These are phyloP conservation scores for Arthrobotrys megalospora DNA, from an alignment of 2,329 filamentous ascomycete species.

Conservation along the genomic window DNA sequence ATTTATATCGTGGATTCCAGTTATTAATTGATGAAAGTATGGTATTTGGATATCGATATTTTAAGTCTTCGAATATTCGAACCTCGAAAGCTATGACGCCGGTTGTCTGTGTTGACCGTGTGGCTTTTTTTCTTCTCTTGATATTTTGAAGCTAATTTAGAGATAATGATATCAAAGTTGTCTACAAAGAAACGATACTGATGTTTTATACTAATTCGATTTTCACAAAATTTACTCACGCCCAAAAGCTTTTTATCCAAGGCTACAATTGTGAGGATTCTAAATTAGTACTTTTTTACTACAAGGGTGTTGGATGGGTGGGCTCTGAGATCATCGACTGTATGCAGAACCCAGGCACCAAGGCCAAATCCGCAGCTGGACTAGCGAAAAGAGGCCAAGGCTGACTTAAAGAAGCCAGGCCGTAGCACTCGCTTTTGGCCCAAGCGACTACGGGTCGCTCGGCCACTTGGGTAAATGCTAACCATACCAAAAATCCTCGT, in stretches of 20 bases:
- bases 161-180: not conserved
- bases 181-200: not conserved
- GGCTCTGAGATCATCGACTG: conserved; percentile 5
- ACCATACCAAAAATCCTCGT: too few relatives aligned
- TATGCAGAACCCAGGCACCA: conserved; percentile 13
- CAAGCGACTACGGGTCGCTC: not conserved
- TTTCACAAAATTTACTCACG: not conserved
- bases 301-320: not conserved
- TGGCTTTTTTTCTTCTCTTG: not conserved
- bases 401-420: conserved; percentile 6
- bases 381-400: conserved; percentile 9
- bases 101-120: not conserved
- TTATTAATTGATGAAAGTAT: too few relatives aligned
- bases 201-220: conserved; percentile 6
- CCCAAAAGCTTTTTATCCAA: not conserved
- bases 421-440: conserved; percentile 17
- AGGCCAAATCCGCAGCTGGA: conserved; percentile 9
- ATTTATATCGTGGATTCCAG: too few relatives aligned
- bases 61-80: not conserved
- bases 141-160: not conserved
- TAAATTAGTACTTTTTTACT: not conserved
- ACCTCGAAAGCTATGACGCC: too few relatives aligned
- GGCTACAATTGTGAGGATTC: conserved; percentile 21
- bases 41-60: too few relatives aligned
- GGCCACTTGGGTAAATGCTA: not conserved